These are phyloP conservation scores for Ormosia emarginata DNA, from an alignment of 306 rosid species.

Conservation along the genomic window DNA sequence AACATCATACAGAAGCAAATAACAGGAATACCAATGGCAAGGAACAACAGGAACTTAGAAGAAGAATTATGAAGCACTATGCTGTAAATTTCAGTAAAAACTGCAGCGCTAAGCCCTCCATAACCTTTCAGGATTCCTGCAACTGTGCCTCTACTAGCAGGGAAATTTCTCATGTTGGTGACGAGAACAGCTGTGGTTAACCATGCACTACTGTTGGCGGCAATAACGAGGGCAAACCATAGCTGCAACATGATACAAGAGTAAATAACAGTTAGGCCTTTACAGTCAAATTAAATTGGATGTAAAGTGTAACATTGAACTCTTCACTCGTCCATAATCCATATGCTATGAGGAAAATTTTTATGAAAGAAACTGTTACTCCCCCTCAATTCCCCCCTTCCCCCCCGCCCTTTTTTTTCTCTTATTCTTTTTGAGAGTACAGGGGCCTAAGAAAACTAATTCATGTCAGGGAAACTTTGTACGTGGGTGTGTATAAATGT, in stretches of 20 bases:
- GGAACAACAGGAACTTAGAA: conserved; percentile 49
- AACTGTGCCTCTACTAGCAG: conserved; percentile 65
- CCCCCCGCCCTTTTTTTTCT: neutral
- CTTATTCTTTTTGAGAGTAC: neutral
- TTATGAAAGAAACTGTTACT: neutral
- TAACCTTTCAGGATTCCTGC: conserved; percentile 75
- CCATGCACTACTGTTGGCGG: conserved; percentile 76
- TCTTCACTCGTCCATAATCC: neutral
- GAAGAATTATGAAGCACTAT: conserved; percentile 57
- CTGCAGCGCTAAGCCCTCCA: conserved; percentile 74
- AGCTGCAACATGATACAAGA: conserved; percentile 37
- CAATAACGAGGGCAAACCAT: conserved; percentile 65
- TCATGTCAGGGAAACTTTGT: neutral
- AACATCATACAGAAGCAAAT: conserved; percentile 67
- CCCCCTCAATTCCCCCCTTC: neutral
- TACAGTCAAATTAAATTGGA: neutral
- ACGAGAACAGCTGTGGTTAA: conserved; percentile 68
- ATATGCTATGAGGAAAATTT: neutral
- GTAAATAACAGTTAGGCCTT: neutral
- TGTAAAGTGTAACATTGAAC: neutral
- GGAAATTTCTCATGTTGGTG: conserved; percentile 85
- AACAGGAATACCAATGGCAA: conserved; percentile 59
- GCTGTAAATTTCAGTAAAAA: conserved; percentile 66
- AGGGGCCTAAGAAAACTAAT: neutral
- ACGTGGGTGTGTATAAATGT: neutral